Conservation (phyloP, 1,284 basidiomycete species). For the Ustilago hordei region DNA sequence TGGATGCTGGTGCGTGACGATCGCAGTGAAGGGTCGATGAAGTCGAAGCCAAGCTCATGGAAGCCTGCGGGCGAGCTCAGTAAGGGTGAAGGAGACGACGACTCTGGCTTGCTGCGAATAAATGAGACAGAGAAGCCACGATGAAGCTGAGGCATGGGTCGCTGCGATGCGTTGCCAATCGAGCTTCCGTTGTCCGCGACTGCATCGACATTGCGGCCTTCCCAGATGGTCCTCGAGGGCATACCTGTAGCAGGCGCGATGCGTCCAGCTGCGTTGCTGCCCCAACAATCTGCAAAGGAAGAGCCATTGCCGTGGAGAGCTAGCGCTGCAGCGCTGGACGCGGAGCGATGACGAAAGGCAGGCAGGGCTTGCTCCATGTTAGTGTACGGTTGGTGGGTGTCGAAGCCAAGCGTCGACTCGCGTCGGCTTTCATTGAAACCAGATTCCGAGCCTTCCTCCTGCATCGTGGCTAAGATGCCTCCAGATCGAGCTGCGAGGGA, state of each 20-base stretch:
- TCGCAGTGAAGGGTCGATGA: constrained; percentile 23
- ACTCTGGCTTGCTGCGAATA: constrained; percentile 32
- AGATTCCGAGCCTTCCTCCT: constrained; percentile 32
- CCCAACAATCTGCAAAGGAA: constrained; percentile 35
- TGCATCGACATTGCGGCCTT: constrained; percentile 19
- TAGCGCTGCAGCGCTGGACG: constrained; percentile 58
- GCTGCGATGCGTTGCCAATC: constrained; percentile 18
- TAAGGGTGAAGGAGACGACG: constrained; percentile 31
- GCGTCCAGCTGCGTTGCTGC: constrained; percentile 34
- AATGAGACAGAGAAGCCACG: constrained; percentile 41
- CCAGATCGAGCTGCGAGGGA: constrained; percentile 34
- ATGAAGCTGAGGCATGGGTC: constrained; percentile 28
- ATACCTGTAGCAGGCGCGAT: constrained; percentile 19
- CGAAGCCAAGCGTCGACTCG: constrained; percentile 32
- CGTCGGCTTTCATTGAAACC: constrained; percentile 19
- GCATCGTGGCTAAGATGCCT: constrained; percentile 42
- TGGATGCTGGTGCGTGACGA: constrained; percentile 22
- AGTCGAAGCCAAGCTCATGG: constrained; percentile 30
- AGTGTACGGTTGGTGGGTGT: constrained; percentile 16
- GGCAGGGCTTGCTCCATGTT: constrained; percentile 37
- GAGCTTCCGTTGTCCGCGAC: constrained; percentile 4
- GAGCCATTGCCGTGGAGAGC: constrained; percentile 38
- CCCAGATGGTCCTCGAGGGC: constrained; percentile 36
- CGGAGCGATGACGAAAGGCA: constrained; percentile 47
- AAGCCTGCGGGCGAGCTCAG: constrained; percentile 42